These are phyloP conservation scores for Dendrobium huoshanense DNA, from an alignment of 106 monocot genomes.

Conservation along the genomic window DNA sequence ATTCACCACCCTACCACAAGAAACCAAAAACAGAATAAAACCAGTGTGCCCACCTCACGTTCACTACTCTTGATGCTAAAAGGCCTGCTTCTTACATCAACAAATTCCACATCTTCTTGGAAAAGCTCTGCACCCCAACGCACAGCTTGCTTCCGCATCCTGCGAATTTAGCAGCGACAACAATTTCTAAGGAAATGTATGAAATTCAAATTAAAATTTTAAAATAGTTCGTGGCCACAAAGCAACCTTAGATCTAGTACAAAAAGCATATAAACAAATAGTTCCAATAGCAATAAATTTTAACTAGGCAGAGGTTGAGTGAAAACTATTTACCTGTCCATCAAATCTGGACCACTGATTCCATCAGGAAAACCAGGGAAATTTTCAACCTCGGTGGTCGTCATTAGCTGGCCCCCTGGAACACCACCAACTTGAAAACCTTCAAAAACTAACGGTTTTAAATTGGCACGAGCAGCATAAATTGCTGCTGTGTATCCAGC, in stretches of 20 bases:
- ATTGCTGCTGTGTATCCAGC: constrained; percentile 98
- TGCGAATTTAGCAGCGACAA: constrained; percentile 14
- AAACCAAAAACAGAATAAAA: neutral
- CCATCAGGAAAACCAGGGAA: constrained; percentile 97
- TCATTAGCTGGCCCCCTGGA: constrained; percentile 97
- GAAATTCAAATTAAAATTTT: neutral
- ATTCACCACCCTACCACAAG: neutral
- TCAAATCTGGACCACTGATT: constrained; percentile 93
- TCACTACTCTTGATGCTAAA: constrained; percentile 89
- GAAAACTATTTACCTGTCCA: constrained; percentile 60
- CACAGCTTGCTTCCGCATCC: constrained; percentile 89
- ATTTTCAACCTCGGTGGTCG: constrained; percentile 96
- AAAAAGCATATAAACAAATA: too few relatives aligned
- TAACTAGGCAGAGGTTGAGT: neutral
- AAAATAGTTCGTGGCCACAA: neutral
- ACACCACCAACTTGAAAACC: constrained; percentile 95
- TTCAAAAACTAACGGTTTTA: constrained; percentile 95
- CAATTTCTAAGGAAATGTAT: neutral
- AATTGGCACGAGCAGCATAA: constrained; percentile 92
- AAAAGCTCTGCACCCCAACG: constrained; percentile 95
- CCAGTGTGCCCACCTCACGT: constrained; percentile 49
- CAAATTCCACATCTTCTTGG: constrained; percentile 92
- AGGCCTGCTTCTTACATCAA: constrained; percentile 73
- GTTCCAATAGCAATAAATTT: neutral
- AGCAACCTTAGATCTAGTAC: neutral